Percentiles rank a stretch among this genome's conserved stretches.
phyloP scores from a whole-genome alignment of 331 rosid species.

The Malus hybrid region DNA sequence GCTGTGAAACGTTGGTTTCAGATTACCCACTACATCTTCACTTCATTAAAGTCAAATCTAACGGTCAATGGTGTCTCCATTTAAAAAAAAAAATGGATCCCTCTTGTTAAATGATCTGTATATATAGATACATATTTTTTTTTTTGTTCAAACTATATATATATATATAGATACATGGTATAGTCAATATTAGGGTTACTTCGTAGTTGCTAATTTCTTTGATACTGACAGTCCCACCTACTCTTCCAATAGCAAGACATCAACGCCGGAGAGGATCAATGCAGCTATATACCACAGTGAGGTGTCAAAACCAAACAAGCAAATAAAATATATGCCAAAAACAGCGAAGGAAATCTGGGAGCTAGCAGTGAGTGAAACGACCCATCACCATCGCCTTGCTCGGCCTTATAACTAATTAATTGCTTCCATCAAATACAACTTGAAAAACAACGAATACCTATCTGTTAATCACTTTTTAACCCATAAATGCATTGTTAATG shows the following conservation, averaged over 20 bases:
- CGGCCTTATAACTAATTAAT: not conserved
- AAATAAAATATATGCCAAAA: not conserved
- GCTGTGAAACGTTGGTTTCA: too few relatives aligned
- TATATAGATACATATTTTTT: too few relatives aligned
- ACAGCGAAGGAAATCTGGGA: not conserved
- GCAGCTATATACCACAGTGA: not conserved
- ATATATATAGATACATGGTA: too few relatives aligned
- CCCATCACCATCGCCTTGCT: not conserved
- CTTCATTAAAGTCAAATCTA: too few relatives aligned
- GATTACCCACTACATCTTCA: too few relatives aligned
- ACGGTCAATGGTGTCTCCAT: too few relatives aligned
- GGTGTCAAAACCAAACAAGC: slow-evolving; percentile 15
- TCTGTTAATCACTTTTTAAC: not conserved
- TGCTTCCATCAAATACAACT: not conserved
- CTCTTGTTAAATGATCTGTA: too few relatives aligned
- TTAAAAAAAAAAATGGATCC: too few relatives aligned
- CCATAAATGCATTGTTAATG: not conserved
- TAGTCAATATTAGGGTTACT: not conserved
- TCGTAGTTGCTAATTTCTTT: slow-evolving; percentile 6
- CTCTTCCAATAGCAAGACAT: not conserved
- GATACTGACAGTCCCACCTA: not conserved
- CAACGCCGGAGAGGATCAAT: slow-evolving; percentile 15
- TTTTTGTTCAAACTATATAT: too few relatives aligned
- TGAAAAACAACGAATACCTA: not conserved
- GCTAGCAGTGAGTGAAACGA: not conserved